A percentile compares a stretch with the other conserved stretches of the same genome.
Conservation (phyloP, 257 asterid species). For the Anisodus tanguticus region DNA sequence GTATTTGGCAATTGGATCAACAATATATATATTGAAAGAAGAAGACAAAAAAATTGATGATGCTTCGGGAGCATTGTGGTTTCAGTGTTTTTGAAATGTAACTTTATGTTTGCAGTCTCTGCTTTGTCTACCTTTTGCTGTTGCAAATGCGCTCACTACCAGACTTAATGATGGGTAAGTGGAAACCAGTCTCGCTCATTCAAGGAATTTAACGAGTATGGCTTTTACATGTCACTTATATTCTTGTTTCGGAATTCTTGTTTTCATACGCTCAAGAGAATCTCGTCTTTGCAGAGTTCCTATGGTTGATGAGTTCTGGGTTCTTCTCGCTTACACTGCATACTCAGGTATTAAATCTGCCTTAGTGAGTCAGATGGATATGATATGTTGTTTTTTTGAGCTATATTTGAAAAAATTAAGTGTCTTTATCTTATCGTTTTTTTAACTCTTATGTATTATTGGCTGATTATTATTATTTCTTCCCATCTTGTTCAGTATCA, state of each 20-base stretch:
- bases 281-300: conserved; percentile 69
- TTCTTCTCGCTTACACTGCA: conserved; percentile 68
- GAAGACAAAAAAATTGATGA: neutral
- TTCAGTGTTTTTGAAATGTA: neutral
- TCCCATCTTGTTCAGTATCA: conserved; percentile 51
- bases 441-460: neutral
- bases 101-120: conserved; percentile 60
- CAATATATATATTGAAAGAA: neutral
- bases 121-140: conserved; percentile 85
- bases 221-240: conserved; percentile 23
- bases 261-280: neutral
- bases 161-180: conserved; percentile 86
- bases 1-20: neutral
- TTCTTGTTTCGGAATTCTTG: neutral
- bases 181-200: neutral
- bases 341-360: conserved; percentile 58
- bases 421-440: conserved; percentile 10
- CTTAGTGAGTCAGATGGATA: neutral
- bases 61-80: neutral
- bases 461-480: neutral
- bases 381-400: neutral
- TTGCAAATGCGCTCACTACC: conserved; percentile 93
- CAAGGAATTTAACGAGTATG: conserved; percentile 15
- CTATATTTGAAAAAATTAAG: neutral
- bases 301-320: conserved; percentile 81